phyloP scores from a whole-genome alignment of 148 eudicot genomes.

The Silene conica region DNA sequence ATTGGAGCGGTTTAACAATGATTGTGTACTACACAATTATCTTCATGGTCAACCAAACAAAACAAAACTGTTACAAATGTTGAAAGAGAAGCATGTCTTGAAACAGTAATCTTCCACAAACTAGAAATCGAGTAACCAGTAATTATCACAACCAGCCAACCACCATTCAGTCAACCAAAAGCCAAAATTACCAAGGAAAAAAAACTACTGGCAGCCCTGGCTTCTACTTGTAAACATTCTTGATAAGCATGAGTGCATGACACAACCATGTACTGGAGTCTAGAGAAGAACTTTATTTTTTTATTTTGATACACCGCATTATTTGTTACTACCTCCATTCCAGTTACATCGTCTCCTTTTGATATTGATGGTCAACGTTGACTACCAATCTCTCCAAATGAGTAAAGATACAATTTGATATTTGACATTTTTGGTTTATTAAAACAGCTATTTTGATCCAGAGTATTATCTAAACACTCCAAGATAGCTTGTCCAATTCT shows the following conservation, averaged over 20 bases:
- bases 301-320: too few species aligned
- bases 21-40: too few species aligned
- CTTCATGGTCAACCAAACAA: too few species aligned
- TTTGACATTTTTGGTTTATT: background rate
- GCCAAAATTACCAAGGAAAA: background rate
- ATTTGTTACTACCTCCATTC: too few species aligned
- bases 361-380: background rate
- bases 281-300: too few species aligned
- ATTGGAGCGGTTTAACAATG: too few species aligned
- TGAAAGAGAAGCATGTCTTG: background rate
- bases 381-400: too few species aligned
- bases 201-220: background rate
- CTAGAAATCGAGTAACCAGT: background rate
- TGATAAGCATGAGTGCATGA: background rate
- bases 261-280: too few species aligned
- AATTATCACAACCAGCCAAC: background rate
- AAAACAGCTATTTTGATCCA: background rate
- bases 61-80: background rate
- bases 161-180: background rate
- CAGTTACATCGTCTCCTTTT: background rate
- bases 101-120: background rate
- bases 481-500: background rate
- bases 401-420: background rate
- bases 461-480: background rate
- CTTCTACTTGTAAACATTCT: background rate